Percentiles rank a stretch among this genome's conserved stretches.
Conservation (phyloP, 768 basidiomycete genomes). For the Lentinula boryana region DNA sequence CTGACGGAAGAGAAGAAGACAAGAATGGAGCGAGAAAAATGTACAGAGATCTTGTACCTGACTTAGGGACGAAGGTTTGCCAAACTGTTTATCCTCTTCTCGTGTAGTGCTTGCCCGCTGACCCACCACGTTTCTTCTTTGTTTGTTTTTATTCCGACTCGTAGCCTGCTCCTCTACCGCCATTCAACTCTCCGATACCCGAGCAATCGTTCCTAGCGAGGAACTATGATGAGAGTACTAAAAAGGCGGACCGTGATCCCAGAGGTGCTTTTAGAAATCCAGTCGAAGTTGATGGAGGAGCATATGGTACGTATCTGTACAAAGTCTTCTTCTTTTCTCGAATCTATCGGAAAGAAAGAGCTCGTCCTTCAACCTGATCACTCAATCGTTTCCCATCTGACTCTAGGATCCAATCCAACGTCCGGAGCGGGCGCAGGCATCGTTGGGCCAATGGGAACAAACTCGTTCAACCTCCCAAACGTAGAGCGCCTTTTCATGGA, state of each 20-base stretch:
- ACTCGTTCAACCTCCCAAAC: constrained; percentile 77
- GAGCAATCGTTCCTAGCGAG: constrained; percentile 90
- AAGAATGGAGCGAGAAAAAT: constrained; percentile 57
- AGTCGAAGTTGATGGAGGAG: constrained; percentile 46
- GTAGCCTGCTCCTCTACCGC: constrained; percentile 62
- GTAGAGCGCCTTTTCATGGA: constrained; percentile 86
- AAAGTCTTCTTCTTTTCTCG: too few relatives aligned
- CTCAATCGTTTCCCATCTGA: background rate
- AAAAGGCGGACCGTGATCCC: constrained; percentile 87
- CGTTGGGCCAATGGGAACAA: constrained; percentile 89
- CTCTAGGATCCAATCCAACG: background rate
- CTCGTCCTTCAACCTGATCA: background rate
- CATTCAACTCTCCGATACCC: constrained; percentile 74
- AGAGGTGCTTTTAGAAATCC: constrained; percentile 82
- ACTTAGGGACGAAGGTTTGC: constrained; percentile 67
- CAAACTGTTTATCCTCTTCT: constrained; percentile 1
- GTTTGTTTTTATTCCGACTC: background rate
- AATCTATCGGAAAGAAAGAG: too few relatives aligned
- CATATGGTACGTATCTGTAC: constrained; percentile 10
- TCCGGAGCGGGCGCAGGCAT: constrained; percentile 47
- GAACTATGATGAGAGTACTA: constrained; percentile 77
- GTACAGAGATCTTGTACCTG: constrained; percentile 68
- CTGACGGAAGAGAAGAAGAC: constrained; percentile 28
- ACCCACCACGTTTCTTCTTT: constrained; percentile 3
- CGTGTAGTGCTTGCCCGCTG: background rate